Evolutionary conservation across 148 eudicot species (phyloP), one percentile per base, ranked within the genome.

Genomic region (Chenopodium quinoa): DNA sequence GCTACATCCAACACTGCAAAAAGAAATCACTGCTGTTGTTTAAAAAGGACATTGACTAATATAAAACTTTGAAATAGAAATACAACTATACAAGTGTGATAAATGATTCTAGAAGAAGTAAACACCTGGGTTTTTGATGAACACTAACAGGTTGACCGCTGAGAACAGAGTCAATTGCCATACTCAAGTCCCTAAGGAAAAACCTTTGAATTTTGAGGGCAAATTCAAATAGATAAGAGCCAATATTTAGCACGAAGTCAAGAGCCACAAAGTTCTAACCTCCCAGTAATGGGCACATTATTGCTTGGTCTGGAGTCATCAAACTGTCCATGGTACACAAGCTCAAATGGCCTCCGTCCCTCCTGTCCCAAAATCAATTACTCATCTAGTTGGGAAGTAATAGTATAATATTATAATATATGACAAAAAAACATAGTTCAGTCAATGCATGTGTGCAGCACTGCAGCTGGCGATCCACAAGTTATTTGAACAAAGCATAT

Each of bases 251-350:
- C 27, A 71, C 65, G 22, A 7, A 13, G 20, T 75, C 25, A 50
- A 80, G 4, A 82, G 50, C 52, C 37, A 71, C 77, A 58, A 75
- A n/a, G 60, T 70, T 69, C 72, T 75, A 79, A 94, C 98, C 98
- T 95, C 83, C 98, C 98, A 52, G 97, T 93, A 74, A 92, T 85
- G 10, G 86, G 90, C 76, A 94, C 85, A 75, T 86, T 90, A 64
- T 86, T 96, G 73, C 91, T 89, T 65, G 99, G 99, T 75, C 97
- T 84, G 32, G 97, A 96, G 89, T 94, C 99, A 83, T 93, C 99
- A 88, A 92, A 96, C 85, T 96, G 99, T 7, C 99, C 99, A 66
- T 92, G 99, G 83, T 94, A 93, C 37, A 92, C 99, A 76, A 96
- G 91, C 90, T 94, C 95, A 86, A 93, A 96, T 19, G 97, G 98